These are phyloP conservation scores for Daldinia sp. DNA, from an alignment of 2,329 filamentous ascomycete species.

Conservation along the genomic window DNA sequence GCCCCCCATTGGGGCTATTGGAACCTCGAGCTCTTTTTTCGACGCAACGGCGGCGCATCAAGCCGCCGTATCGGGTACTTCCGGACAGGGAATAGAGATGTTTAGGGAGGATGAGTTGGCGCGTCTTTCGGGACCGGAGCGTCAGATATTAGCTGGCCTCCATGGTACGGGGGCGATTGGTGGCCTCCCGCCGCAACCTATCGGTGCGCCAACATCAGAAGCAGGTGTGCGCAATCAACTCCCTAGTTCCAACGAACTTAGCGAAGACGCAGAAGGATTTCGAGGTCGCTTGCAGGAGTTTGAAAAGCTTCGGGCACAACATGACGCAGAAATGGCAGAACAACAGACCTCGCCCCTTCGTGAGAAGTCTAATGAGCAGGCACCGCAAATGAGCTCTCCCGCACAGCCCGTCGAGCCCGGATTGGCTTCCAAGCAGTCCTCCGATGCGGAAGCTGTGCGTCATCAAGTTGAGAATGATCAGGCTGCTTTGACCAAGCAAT, in stretches of 20 bases:
- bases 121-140: conserved; percentile 65
- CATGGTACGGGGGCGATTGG: conserved; percentile 46
- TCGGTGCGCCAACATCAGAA: conserved; percentile 51
- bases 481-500: conserved; percentile 60
- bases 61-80: conserved; percentile 51
- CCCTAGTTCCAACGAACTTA: conserved; percentile 59
- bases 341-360: conserved; percentile 41
- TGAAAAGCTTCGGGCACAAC: conserved; percentile 76
- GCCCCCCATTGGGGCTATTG: conserved; percentile 64
- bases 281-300: conserved; percentile 84
- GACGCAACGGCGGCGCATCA: conserved; percentile 62
- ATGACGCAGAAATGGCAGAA: conserved; percentile 63
- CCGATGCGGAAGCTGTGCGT: conserved; percentile 25
- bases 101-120: conserved; percentile 79
- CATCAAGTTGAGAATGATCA: conserved; percentile 38
- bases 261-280: conserved; percentile 65
- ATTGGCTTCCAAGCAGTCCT: conserved; percentile 20
- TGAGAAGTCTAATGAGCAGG: conserved; percentile 32
- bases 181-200: conserved; percentile 51
- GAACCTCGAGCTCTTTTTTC: conserved; percentile 73
- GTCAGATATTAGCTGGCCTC: conserved; percentile 59
- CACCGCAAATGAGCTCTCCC: conserved; percentile 23
- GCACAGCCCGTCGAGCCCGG: conserved; percentile 18
- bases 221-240: conserved; percentile 55
- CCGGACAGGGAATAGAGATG: conserved; percentile 58